phyloP scores from a whole-genome alignment of 352 stramenopile species.

The Pythium periplocum region DNA sequence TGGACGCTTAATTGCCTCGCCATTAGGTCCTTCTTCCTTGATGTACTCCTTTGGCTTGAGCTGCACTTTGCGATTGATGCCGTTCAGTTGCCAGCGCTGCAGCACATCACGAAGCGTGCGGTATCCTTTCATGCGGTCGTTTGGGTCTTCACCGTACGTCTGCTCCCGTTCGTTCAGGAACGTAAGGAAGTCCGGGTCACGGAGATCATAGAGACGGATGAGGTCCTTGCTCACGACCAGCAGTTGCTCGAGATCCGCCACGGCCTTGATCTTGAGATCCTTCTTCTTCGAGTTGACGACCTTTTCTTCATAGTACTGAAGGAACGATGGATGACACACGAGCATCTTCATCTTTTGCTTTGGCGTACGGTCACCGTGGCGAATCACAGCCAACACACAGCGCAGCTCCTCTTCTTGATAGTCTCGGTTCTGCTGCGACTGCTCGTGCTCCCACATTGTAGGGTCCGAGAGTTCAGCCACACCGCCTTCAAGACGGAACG shows the following conservation, averaged over 20 bases:
- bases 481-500: constrained; percentile 53
- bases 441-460: constrained; percentile 17
- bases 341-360: constrained; percentile 99
- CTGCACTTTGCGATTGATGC: constrained; percentile 99
- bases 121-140: constrained; percentile 77
- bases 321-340: constrained; percentile 86
- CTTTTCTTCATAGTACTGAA: constrained; percentile 76
- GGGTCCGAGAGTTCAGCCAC: constrained; percentile 58
- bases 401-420: constrained; percentile 94
- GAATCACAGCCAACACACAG: constrained; percentile 98
- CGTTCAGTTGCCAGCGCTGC: constrained; percentile 93
- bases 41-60: constrained; percentile 75
- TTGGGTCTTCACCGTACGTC: constrained; percentile 53
- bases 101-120: constrained; percentile 93
- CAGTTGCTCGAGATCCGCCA: constrained; percentile 71
- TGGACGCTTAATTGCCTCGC: constrained; percentile 36
- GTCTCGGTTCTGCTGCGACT: constrained; percentile 16
- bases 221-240: constrained; percentile 75
- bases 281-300: constrained; percentile 39
- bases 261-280: constrained; percentile 86
- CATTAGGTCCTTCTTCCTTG: constrained; percentile 13
- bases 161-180: constrained; percentile 63
- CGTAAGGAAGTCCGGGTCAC: constrained; percentile 49
- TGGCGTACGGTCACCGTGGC: constrained; percentile 98
- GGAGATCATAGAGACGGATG: constrained; percentile 57